Base-by-base conservation (phyloP, 257 asterid genomes). In the Nicotiana obtusifolia region DNA sequence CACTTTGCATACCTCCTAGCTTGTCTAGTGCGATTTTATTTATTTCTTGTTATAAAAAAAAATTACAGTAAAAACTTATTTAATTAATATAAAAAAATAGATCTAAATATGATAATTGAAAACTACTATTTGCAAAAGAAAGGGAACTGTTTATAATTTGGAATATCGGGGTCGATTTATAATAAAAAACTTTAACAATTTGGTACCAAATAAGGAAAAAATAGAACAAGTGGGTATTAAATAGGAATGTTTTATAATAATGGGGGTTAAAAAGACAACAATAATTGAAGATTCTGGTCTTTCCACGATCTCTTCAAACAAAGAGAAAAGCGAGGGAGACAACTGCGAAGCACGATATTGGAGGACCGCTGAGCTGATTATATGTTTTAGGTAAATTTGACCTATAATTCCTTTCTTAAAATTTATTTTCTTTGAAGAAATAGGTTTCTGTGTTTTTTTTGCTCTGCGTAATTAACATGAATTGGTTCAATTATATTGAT, bases 181-280 rank as follows among this genome's bases (percentile, higher is more conserved):
- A 71, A 20, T 20, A 4, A 17, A 8, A 44, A 47, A 24, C 0
- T 15, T 44, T 14, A 49, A 49, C 80, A 49, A 75, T 62, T 49
- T 47, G 62, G 79, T 49, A 75, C 10, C 24, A 13, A 10, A 73
- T 22, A 73, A 16, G 41, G 8, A 73, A 49, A 24, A 2, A 22
- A 49, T 47, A 49, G 52, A 75, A 75, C 80, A 75, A 75, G 44
- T 75, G 80, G 80, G 62, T 7, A 10, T 75, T 16, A 22, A 75
- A 73, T 26, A 52, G 24, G 62, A n/a, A 75, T 49, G 6, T 16
- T 15, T 8, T 49, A 75, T 15, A 75, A 26, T 73, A 47, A 71
- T 44, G n/a, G n/a, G 78, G 78, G 78, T 35, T 47, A 24, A 41
- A 75, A 75, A 47, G 62, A 49, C 80, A 75, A 75, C 15, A 75